phyloP scores from a whole-genome alignment of 805 yeast genomes.

The Cyberlindnera veronae region DNA sequence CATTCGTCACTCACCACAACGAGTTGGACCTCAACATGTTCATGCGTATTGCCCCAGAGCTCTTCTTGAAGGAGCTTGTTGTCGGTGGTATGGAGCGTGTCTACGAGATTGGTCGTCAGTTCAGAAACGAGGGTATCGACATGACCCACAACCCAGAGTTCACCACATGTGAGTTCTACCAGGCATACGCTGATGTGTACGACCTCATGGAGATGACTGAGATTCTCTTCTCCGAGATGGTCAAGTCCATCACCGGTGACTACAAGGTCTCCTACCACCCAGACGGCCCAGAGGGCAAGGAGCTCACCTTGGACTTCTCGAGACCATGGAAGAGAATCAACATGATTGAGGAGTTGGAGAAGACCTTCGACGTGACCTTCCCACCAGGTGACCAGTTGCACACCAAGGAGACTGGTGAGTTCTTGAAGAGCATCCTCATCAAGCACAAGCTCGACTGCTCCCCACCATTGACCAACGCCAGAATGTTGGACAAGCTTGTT shows the following conservation, averaged over 20 bases:
- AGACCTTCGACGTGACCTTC: constrained; percentile 79
- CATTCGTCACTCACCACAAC: constrained; percentile 94
- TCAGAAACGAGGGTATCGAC: constrained; percentile 98
- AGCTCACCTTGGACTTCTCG: constrained; percentile 75
- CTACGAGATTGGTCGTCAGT: constrained; percentile 97
- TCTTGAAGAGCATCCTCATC: constrained; percentile 74
- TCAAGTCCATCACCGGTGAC: constrained; percentile 87
- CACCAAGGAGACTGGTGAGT: constrained; percentile 88
- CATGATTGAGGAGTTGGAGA: constrained; percentile 95
- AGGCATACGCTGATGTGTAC: constrained; percentile 95
- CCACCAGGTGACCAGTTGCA: constrained; percentile 95
- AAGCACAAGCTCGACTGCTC: constrained; percentile 85
- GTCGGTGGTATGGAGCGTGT: constrained; percentile 99
- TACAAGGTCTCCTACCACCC: constrained; percentile 89
- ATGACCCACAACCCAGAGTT: constrained; percentile 99
- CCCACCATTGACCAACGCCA: constrained; percentile 91
- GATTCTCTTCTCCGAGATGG: constrained; percentile 93
- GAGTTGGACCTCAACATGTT: constrained; percentile 94
- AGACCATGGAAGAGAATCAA: constrained; percentile 99
- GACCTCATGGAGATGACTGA: constrained; percentile 94
- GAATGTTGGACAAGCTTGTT: constrained; percentile 97
- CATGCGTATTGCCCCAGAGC: constrained; percentile 98
- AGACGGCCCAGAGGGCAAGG: constrained; percentile 85
- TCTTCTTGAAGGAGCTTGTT: constrained; percentile 91
- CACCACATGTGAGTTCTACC: constrained; percentile 97